Base-by-base conservation (phyloP, 352 stramenopile genomes). In the Proteromonas lacertae region DNA sequence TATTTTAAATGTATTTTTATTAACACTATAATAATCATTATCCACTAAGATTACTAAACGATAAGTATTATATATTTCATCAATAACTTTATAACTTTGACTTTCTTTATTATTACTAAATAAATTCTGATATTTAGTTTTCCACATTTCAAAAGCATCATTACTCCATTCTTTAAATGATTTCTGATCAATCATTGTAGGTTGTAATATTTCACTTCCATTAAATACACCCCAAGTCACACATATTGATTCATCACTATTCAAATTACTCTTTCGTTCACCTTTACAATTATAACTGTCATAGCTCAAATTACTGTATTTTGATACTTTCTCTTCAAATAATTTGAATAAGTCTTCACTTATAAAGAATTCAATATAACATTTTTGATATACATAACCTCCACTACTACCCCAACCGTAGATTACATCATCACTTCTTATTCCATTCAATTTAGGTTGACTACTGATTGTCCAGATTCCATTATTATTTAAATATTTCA, bases 181-280 rank as follows among this genome's bases (percentile, higher is more conserved):
- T 41, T 66, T 71, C 41, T 74, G 82, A 62, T 96, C 82, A 50
- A 95, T 87, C 43, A 95, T 87, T 25, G 82, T 95, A 13, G 75
- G 80, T 53, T 92, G 78, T 28, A 89, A 52, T 36, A 92, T 80
- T 42, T 90, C 74, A 55, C 78, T 80, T 50, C 83, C 74, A n/a
- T 79, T 81, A 53, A 96, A 94, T 2, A 92, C 77, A 22, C 84
- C 84, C 84, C 84, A 96, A 13, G 84, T 95, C 19, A 96, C 60
- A 17, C 82, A 80, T 38, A 82, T 91, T n/a, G n/a, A n/a, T n/a
- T n/a, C n/a, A n/a, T n/a, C n/a, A n/a, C n/a, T n/a, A n/a, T n/a
- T n/a, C n/a, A n/a, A n/a, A n/a, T n/a, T n/a, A n/a, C n/a, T n/a
- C n/a, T n/a, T n/a, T n/a, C n/a, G n/a, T n/a, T n/a, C n/a, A n/a